phyloP scores from a whole-genome alignment of 1,284 basidiomycete genomes.

The Cystobasidiaceae sp. region DNA sequence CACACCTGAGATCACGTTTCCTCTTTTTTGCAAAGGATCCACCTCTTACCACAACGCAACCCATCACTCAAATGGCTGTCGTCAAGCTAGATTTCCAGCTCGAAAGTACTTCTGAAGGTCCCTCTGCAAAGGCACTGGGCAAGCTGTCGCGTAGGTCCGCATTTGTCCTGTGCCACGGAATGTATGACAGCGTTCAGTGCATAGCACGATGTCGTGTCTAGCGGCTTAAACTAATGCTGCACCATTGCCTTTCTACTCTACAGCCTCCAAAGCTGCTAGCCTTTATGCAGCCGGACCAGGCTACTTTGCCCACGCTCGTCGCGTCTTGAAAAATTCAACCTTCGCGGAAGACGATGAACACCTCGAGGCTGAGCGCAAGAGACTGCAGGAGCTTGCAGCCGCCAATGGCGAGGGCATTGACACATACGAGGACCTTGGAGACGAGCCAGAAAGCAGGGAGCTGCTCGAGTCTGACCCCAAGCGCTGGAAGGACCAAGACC shows the following conservation, averaged over 20 bases:
- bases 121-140: slow-evolving; percentile 35
- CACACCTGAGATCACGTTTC: no score
- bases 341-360: slow-evolving; percentile 73
- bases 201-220: no score
- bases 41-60: no score
- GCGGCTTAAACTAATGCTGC: no score
- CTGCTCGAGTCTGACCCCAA: slow-evolving; percentile 80
- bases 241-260: not conserved
- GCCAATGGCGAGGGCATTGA: slow-evolving; percentile 56
- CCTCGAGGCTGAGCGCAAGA: slow-evolving; percentile 51
- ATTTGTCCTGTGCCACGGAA: no score
- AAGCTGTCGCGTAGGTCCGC: slow-evolving; percentile 43
- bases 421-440: slow-evolving; percentile 80
- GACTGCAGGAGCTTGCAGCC: slow-evolving; percentile 46
- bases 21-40: no score
- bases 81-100: slow-evolving; percentile 21
- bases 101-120: slow-evolving; percentile 22
- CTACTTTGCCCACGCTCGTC: slow-evolving; percentile 71
- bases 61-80: slow-evolving; percentile 22
- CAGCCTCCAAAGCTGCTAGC: slow-evolving; percentile 48
- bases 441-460: slow-evolving; percentile 75
- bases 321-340: slow-evolving; percentile 66
- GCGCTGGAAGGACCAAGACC: slow-evolving; percentile 99
- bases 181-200: no score
- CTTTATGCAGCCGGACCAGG: slow-evolving; percentile 77